Conservation (phyloP, 352 stramenopile genomes). For the Globisporangium heterothallicum region DNA sequence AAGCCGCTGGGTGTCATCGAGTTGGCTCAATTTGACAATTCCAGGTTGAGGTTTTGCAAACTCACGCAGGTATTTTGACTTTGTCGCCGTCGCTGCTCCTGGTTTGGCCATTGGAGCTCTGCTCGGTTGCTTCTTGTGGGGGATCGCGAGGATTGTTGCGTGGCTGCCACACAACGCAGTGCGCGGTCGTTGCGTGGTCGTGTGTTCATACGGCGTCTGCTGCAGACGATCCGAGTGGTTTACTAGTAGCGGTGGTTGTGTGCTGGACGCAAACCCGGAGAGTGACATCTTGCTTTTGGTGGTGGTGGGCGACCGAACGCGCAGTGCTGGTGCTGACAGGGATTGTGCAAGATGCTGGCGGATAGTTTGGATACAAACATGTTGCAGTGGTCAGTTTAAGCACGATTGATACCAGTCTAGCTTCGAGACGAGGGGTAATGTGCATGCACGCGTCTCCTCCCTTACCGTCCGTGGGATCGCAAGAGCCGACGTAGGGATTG, state of each 20-base stretch:
- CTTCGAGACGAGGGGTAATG: too few relatives aligned
- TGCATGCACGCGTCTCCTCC: background rate
- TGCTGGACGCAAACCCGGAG: background rate
- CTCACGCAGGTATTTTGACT: slow-evolving; percentile 59
- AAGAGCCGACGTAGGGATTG: slow-evolving; percentile 24
- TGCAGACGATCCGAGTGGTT: background rate
- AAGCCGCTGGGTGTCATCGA: slow-evolving; percentile 32
- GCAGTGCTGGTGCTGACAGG: slow-evolving; percentile 33
- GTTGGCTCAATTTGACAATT: slow-evolving; percentile 26
- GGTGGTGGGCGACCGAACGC: slow-evolving; percentile 25
- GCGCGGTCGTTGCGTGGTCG: background rate
- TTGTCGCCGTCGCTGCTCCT: too few relatives aligned
- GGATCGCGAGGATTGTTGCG: too few relatives aligned
- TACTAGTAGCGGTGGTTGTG: background rate
- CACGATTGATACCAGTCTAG: too few relatives aligned
- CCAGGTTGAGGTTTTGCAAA: slow-evolving; percentile 50
- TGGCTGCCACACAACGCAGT: background rate
- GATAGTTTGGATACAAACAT: background rate
- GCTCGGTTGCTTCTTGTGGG: background rate
- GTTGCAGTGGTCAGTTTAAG: too few relatives aligned
- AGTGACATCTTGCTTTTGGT: background rate
- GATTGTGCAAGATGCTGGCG: slow-evolving; percentile 30
- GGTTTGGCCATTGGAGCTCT: too few relatives aligned
- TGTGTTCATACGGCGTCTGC: background rate
- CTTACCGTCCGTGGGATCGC: slow-evolving; percentile 39